A percentile compares a stretch with the other conserved stretches of the same genome.
phyloP scores from a whole-genome alignment of 352 stramenopile genomes.

The Saprolegnia diclina region DNA sequence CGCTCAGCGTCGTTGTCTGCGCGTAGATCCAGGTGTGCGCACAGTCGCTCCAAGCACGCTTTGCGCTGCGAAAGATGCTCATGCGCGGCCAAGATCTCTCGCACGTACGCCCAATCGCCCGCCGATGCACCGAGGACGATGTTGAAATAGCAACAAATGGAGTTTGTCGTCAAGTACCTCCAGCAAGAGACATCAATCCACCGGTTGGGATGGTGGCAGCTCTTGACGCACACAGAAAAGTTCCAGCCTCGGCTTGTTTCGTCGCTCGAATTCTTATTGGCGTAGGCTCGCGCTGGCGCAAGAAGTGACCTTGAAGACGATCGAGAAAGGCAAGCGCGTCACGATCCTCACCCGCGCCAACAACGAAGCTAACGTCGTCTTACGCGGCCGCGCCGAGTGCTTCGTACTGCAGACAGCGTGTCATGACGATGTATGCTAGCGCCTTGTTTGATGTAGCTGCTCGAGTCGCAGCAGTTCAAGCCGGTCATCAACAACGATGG shows the following conservation, averaged over 20 bases:
- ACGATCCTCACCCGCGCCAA: background rate
- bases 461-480: background rate
- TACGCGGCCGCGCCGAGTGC: slow-evolving; percentile 16
- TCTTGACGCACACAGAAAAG: slow-evolving; percentile 22
- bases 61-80: slow-evolving; percentile 21
- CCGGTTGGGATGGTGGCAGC: slow-evolving; percentile 23
- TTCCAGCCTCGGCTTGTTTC: background rate
- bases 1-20: too few relatives aligned
- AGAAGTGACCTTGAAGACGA: slow-evolving; percentile 20
- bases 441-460: background rate
- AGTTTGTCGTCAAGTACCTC: slow-evolving; percentile 24
- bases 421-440: too few relatives aligned
- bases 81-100: slow-evolving; percentile 20
- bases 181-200: slow-evolving; percentile 17
- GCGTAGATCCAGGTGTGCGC: slow-evolving; percentile 18
- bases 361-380: slow-evolving; percentile 4
- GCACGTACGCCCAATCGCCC: background rate
- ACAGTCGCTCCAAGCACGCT: slow-evolving; percentile 19
- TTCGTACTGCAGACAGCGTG: slow-evolving; percentile 2
- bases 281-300: slow-evolving; percentile 17
- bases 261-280: background rate
- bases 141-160: slow-evolving; percentile 23
- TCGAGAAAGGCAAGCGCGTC: slow-evolving; percentile 8
- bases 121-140: too few relatives aligned
- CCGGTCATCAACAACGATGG: slow-evolving; percentile 13